Percentiles rank a stretch among this genome's conserved stretches.
Conservation (phyloP, 495 filamentous ascomycete genomes). For the Neurospora sp. region DNA sequence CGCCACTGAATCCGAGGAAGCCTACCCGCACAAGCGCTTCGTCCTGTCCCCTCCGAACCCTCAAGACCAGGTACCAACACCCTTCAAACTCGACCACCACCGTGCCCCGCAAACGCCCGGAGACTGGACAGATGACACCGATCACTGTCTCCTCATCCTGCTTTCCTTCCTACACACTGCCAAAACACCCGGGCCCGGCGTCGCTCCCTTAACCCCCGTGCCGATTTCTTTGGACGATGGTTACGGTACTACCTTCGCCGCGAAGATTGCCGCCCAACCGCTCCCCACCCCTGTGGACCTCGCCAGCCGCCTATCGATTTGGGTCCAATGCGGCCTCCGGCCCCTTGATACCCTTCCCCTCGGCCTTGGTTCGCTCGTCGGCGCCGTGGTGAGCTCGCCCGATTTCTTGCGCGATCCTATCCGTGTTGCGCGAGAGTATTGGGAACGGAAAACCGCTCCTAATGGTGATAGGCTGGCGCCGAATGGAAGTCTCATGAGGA, state of each 20-base stretch:
- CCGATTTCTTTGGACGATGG: neutral
- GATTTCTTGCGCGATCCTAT: conserved; percentile 23
- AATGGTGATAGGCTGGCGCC: conserved; percentile 19
- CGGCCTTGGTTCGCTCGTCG: conserved; percentile 31
- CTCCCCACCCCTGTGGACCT: conserved; percentile 21
- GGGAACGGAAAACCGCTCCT: conserved; percentile 19
- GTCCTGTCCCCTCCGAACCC: conserved; percentile 13
- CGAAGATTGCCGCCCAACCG: neutral
- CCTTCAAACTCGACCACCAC: conserved; percentile 29
- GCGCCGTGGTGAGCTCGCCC: conserved; percentile 18
- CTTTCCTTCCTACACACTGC: conserved; percentile 33
- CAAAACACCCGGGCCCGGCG: neutral
- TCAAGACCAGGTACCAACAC: conserved; percentile 12
- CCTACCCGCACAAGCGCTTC: conserved; percentile 27
- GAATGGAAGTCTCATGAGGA: conserved; percentile 41
- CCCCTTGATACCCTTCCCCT: conserved; percentile 31
- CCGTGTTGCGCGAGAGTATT: conserved; percentile 20
- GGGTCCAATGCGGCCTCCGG: conserved; percentile 30
- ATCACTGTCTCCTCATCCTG: conserved; percentile 36
- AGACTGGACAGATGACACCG: conserved; percentile 45
- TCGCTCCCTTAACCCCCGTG: neutral
- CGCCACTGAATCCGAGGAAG: conserved; percentile 9
- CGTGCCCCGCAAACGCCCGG: conserved; percentile 24
- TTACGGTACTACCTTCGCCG: neutral
- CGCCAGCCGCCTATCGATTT: conserved; percentile 30